A percentile compares a stretch with the other conserved stretches of the same genome.
Conservation (phyloP, 1,139 yeast species). For the Sugiyamaella sp. region DNA sequence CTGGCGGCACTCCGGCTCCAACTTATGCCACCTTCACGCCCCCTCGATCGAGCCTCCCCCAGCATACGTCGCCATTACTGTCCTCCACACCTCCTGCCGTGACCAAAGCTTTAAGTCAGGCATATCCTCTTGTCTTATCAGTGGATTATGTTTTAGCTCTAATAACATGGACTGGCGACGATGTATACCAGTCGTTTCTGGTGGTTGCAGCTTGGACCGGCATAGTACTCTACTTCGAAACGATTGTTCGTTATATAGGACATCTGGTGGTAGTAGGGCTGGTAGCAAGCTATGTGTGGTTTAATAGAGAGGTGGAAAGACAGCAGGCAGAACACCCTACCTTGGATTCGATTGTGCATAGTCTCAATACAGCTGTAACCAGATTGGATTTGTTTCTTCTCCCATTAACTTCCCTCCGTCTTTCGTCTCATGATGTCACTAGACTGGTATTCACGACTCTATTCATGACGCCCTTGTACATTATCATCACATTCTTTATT, state of each 20-base stretch:
- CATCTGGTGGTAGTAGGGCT: slow-evolving; percentile 73
- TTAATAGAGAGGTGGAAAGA: slow-evolving; percentile 40
- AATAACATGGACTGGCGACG: slow-evolving; percentile 90
- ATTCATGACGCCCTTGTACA: slow-evolving; percentile 81
- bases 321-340: slow-evolving; percentile 74
- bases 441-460: slow-evolving; percentile 80
- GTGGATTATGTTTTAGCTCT: slow-evolving; percentile 70
- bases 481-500: slow-evolving; percentile 65
- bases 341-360: slow-evolving; percentile 83
- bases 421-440: slow-evolving; percentile 77
- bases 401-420: slow-evolving; percentile 71
- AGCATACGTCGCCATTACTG: slow-evolving; percentile 45
- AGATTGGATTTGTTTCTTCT: slow-evolving; percentile 75
- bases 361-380: slow-evolving; percentile 72
- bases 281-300: slow-evolving; percentile 64
- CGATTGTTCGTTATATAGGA: slow-evolving; percentile 73
- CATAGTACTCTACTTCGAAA: slow-evolving; percentile 71
- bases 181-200: slow-evolving; percentile 73
- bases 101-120: slow-evolving; percentile 75
- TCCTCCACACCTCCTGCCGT: slow-evolving; percentile 82
- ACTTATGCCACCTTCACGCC: slow-evolving; percentile 43
- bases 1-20: slow-evolving; percentile 21
- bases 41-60: slow-evolving; percentile 39
- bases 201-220: slow-evolving; percentile 60
- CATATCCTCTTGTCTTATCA: slow-evolving; percentile 80